phyloP scores from a whole-genome alignment of 208 protist genomes.

The Herpetomonas samuelpessoai region DNA sequence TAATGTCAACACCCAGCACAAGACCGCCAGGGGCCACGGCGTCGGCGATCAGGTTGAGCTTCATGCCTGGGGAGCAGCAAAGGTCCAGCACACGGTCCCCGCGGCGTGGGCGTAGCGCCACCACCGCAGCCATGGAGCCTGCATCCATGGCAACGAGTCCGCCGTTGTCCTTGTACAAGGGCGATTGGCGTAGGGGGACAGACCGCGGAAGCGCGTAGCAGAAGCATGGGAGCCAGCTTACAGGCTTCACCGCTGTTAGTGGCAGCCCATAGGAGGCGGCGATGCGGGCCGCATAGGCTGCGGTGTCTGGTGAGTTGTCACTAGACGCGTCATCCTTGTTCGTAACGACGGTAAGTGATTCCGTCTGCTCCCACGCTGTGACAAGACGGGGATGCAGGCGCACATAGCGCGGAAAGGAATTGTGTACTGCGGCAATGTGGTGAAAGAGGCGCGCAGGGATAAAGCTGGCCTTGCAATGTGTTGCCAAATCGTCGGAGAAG shows the following conservation, averaged over 20 bases:
- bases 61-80: constrained; percentile 89
- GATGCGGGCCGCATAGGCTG: constrained; percentile 25
- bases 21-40: constrained; percentile 34
- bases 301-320: too few relatives aligned
- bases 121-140: constrained; percentile 77
- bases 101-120: constrained; percentile 48
- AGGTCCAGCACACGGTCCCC: constrained; percentile 80
- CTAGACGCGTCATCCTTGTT: neutral
- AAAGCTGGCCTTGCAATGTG: constrained; percentile 39
- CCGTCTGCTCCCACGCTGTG: neutral
- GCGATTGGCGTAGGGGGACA: constrained; percentile 20
- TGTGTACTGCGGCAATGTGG: constrained; percentile 22
- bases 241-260: constrained; percentile 17
- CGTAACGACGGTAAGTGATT: neutral
- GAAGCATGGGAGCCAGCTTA: constrained; percentile 66
- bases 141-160: constrained; percentile 87
- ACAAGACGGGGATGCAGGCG: constrained; percentile 36
- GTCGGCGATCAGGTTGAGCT: constrained; percentile 66
- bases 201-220: constrained; percentile 41
- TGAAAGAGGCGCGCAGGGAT: constrained; percentile 56
- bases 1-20: constrained; percentile 75
- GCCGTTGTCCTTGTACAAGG: too few relatives aligned
- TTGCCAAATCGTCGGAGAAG: constrained; percentile 46
- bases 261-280: constrained; percentile 23
- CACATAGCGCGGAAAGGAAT: constrained; percentile 39